Percentiles rank a stretch among this genome's conserved stretches.
These are phyloP conservation scores for Phlegmacium glaucopus DNA, from an alignment of 768 basidiomycete genomes.

Conservation along the genomic window DNA sequence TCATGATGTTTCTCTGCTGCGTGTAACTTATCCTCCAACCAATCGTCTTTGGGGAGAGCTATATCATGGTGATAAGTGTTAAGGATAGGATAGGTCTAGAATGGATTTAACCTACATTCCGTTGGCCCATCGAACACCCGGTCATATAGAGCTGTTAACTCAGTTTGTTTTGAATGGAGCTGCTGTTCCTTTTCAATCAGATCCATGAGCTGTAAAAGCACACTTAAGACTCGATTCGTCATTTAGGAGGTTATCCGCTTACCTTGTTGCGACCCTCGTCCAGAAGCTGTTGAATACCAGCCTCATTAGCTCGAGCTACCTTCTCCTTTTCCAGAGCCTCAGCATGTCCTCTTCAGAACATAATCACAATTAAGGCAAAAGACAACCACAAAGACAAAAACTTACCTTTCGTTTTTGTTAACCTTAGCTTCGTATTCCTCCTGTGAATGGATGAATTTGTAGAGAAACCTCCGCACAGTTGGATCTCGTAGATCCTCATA, in stretches of 20 bases:
- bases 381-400: neutral
- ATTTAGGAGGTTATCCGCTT: slow-evolving; percentile 7
- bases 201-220: slow-evolving; percentile 26
- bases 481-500: slow-evolving; percentile 39
- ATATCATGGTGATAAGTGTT: neutral
- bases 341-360: slow-evolving; percentile 36
- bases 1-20: slow-evolving; percentile 30
- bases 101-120: slow-evolving; percentile 25
- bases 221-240: neutral
- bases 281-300: slow-evolving; percentile 28
- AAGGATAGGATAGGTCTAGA: neutral
- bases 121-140: slow-evolving; percentile 43
- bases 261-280: slow-evolving; percentile 35
- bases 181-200: slow-evolving; percentile 27
- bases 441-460: slow-evolving; percentile 34
- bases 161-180: slow-evolving; percentile 29
- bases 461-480: slow-evolving; percentile 33
- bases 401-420: slow-evolving; percentile 43
- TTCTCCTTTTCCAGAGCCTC: slow-evolving; percentile 42
- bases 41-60: slow-evolving; percentile 45
- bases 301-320: slow-evolving; percentile 31
- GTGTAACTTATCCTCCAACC: slow-evolving; percentile 36
- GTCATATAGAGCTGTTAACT: slow-evolving; percentile 36
- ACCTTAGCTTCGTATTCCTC: slow-evolving; percentile 40
- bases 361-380: neutral